Base-by-base conservation (phyloP, 805 yeast species). In the Yueomyces sinensis region DNA sequence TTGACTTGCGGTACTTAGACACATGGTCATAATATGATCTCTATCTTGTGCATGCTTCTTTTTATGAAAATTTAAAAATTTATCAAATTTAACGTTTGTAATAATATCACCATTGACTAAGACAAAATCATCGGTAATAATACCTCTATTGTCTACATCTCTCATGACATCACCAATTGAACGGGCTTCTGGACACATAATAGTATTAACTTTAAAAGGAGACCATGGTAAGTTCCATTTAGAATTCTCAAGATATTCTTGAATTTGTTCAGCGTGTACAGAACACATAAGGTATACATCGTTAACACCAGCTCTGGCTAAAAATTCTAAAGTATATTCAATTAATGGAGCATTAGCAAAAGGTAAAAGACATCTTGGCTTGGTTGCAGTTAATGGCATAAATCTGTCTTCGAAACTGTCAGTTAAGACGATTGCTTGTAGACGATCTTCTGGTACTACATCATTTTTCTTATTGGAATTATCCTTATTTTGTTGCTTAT, bases 131-230 rank as follows among this genome's bases (percentile, higher is more conserved):
- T 93, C 87, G 1, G 82, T 74, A 34, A 91, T 82, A 37, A 89
- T 62, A 5, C 95, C 95, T 46, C 94, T 68, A 40, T 82, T 77
- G 56, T 91, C 98, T 38, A 91, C 63, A 52, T 89, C 97, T 55
- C 98, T 71, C 94, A 91, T 82, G 16, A 94, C 93, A 60, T 91
- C 98, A 44, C 98, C 98, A 9, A 89, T 94, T 19, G 94, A 82
- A 56, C 87, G 64, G 9, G 91, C 76, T 55, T 89, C 95, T 32
- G 84, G 73, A 17, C 93, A 74, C 66, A 82, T 70, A 35, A 89
- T 72, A 3, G 94, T 80, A 32, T 74, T 72, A 31, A 91, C 70
- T 37, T 72, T 70, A 56, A 91, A 89, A 1, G 96, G 95, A 2
- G 94, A 73, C 51, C 76, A 72, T 1, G 74, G 65, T 14, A 63